These are phyloP conservation scores for Hericium alpestre DNA, from an alignment of 768 basidiomycete genomes.

Conservation along the genomic window DNA sequence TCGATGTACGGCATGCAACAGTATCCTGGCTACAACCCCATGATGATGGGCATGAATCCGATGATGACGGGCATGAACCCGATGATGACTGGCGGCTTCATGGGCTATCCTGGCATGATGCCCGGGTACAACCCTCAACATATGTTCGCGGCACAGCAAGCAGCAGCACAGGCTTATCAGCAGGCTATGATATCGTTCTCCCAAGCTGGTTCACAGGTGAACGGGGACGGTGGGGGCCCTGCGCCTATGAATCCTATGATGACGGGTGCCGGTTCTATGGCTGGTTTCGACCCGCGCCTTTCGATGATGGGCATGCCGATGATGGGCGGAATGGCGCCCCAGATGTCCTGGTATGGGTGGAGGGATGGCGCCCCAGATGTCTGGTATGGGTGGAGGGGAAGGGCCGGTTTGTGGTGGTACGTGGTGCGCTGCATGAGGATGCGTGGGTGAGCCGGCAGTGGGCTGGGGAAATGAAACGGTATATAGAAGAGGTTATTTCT, in stretches of 20 bases:
- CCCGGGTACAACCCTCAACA: constrained; percentile 55
- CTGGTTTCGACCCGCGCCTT: not conserved
- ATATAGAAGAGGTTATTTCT: constrained; percentile 8
- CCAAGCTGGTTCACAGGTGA: constrained; percentile 58
- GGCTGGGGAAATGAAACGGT: constrained; percentile 17
- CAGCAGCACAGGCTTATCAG: constrained; percentile 75
- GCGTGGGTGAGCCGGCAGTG: constrained; percentile 24
- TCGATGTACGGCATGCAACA: constrained; percentile 53
- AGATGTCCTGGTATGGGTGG: no score
- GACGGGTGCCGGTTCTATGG: constrained; percentile 8
- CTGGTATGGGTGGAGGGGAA: no score
- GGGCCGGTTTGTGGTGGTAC: constrained; percentile 18
- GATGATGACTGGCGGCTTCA: constrained; percentile 45
- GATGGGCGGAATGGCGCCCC: constrained; percentile 13
- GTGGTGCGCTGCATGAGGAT: constrained; percentile 28
- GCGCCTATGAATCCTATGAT: constrained; percentile 37
- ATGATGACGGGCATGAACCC: constrained; percentile 52
- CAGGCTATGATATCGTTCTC: constrained; percentile 83
- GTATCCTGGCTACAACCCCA: constrained; percentile 45
- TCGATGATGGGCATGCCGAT: constrained; percentile 13
- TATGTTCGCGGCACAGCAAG: constrained; percentile 79
- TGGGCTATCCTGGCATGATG: constrained; percentile 46
- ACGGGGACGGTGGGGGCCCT: constrained; percentile 38
- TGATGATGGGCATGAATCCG: constrained; percentile 49
- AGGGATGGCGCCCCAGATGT: no score